Evolutionary conservation across 2,329 filamentous ascomycete species (phyloP), one percentile per base, ranked within the genome.

Genomic region (Cladosporium oxysporum): DNA sequence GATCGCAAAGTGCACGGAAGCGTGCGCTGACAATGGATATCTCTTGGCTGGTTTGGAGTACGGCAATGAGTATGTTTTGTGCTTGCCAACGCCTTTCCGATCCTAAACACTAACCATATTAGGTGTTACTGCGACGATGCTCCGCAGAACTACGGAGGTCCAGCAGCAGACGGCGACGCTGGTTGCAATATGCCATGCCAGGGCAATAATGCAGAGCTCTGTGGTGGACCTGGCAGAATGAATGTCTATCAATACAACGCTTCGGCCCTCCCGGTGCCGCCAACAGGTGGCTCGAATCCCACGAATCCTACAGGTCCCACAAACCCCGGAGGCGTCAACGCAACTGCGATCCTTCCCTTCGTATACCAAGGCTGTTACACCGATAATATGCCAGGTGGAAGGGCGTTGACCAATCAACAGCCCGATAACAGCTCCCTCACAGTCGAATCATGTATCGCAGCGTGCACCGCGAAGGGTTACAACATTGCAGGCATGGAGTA

Each of bases 401-500:
- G 71, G 23, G 66, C 70, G 7, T 31, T 72, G 26, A 44, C 61
- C 2, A 59, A 70, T 21, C 64, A 67, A 26, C 57, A 66, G 26
- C 58, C 67, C 14, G 69, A 71, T 60, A 67, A 69, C 37, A 58
- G 64, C 23, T 66, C 66, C 11, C 66, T 67, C 50, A 71, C 67
- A 33, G 69, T 68, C 66, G 73, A 62, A 52, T 74, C 35, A 16
- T 77, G 76, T 63, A 71, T 75, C 29, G 57, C 66, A 26, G 66
- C 66, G 53, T 77, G 76, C 58, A 67, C 67, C 18, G 60, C 63
- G 4, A 67, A 69, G 8, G 76, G 76, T 10, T 78, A 75, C 67
- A 69, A 68, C 7, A 72, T 77, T 35, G 76, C 76, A 23, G 76
- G 75, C 21, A 67, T 76, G 41, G 73, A 77, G 53, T 77, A 71